phyloP scores from a whole-genome alignment of 1,284 basidiomycete species.

The Inonotus hispidus region DNA sequence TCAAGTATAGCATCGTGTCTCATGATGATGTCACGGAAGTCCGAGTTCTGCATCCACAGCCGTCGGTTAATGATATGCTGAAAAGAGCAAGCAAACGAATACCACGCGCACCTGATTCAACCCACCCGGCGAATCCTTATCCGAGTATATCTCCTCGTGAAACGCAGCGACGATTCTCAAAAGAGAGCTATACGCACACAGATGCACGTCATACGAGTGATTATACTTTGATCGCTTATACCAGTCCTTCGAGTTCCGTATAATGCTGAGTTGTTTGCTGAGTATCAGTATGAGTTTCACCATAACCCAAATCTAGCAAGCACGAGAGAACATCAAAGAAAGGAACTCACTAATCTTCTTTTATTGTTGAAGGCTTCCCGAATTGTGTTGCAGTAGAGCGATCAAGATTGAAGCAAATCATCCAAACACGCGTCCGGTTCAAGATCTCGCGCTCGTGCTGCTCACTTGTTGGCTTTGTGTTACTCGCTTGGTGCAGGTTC shows the following conservation, averaged over 20 bases:
- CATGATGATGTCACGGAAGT: constrained; percentile 61
- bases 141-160: constrained; percentile 74
- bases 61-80: not conserved
- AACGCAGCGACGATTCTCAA: constrained; percentile 66
- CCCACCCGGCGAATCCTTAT: constrained; percentile 60
- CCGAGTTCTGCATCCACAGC: constrained; percentile 41
- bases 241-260: constrained; percentile 72
- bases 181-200: constrained; percentile 66
- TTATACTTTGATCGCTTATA: constrained; percentile 64
- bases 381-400: constrained; percentile 81
- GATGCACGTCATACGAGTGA: constrained; percentile 65
- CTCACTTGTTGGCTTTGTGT: constrained; percentile 53
- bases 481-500: constrained; percentile 69
- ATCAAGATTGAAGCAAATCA: constrained; percentile 84
- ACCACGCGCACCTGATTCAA: constrained; percentile 53
- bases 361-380: constrained; percentile 82
- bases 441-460: constrained; percentile 73
- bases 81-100: not conserved
- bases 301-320: not conserved
- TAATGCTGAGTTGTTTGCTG: constrained; percentile 41
- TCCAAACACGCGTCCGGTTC: constrained; percentile 78
- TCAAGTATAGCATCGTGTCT: constrained; percentile 54
- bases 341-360: constrained; percentile 67
- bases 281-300: constrained; percentile 12
- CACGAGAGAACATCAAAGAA: constrained; percentile 2